Conservation (phyloP, 2,329 filamentous ascomycete genomes). For the Exophiala viscosa region DNA sequence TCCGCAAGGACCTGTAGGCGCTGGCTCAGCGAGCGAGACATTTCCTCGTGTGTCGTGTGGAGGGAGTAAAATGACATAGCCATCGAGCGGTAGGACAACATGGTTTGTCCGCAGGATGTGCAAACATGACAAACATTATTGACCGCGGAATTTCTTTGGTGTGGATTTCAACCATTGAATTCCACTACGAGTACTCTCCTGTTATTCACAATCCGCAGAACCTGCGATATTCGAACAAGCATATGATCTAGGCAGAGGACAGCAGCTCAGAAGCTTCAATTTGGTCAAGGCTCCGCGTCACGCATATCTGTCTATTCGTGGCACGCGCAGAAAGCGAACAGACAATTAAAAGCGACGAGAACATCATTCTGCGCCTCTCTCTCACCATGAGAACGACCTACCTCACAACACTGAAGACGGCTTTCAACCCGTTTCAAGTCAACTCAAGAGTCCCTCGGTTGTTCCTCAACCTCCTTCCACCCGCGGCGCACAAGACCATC, state of each 20-base stretch:
- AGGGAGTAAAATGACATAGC: background rate
- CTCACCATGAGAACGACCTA: conserved; percentile 29
- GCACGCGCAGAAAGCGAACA: too few species aligned
- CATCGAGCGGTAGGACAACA: background rate
- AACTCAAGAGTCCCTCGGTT: conserved; percentile 78
- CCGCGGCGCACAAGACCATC: conserved; percentile 71
- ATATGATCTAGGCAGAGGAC: too few species aligned
- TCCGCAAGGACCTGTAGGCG: conserved; percentile 53
- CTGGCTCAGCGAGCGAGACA: conserved; percentile 44
- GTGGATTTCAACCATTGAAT: background rate
- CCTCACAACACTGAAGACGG: conserved; percentile 70
- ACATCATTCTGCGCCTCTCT: background rate
- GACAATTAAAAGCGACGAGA: too few species aligned
- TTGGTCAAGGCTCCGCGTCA: too few species aligned
- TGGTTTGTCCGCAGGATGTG: conserved; percentile 4
- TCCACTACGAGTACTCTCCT: background rate
- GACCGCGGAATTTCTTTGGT: conserved; percentile 2
- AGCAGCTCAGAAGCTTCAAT: too few species aligned
- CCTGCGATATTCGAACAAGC: background rate
- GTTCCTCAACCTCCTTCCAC: conserved; percentile 80
- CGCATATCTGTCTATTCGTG: too few species aligned
- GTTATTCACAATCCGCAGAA: background rate
- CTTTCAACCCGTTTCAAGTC: conserved; percentile 87
- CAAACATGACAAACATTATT: conserved; percentile 17
- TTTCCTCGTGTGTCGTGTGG: conserved; percentile 21